phyloP scores from a whole-genome alignment of 2,329 filamentous ascomycete species.

The Aspergillus quadricinctus region DNA sequence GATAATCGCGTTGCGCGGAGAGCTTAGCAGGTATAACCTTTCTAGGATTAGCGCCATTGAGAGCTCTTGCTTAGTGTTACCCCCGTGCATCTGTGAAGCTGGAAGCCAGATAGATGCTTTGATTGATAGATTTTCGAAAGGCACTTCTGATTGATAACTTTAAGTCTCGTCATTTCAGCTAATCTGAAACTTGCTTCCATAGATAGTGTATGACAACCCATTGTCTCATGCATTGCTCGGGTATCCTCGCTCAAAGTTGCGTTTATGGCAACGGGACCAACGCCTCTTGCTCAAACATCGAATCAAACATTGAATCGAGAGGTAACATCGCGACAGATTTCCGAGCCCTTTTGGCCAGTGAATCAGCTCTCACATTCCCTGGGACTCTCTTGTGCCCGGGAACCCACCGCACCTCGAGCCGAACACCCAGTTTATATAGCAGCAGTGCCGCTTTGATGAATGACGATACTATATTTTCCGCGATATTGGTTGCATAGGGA shows the following conservation, averaged over 20 bases:
- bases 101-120: background rate
- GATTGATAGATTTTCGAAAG: background rate
- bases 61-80: background rate
- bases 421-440: background rate
- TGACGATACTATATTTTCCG: background rate
- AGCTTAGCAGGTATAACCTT: conserved; percentile 19
- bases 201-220: background rate
- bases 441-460: background rate
- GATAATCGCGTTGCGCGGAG: conserved; percentile 21
- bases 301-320: background rate
- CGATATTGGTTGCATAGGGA: background rate
- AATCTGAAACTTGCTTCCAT: background rate
- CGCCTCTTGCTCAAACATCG: background rate
- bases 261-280: background rate
- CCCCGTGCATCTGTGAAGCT: background rate
- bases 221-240: background rate
- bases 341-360: background rate
- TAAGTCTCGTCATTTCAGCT: background rate
- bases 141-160: background rate
- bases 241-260: background rate
- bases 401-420: background rate
- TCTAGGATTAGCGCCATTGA: conserved; percentile 15
- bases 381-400: background rate
- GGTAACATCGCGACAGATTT: background rate
- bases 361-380: background rate